A percentile compares a stretch with the other conserved stretches of the same genome.
These are phyloP conservation scores for Ramularia collo-cygni DNA, from an alignment of 2,329 filamentous ascomycete species.

Conservation along the genomic window DNA sequence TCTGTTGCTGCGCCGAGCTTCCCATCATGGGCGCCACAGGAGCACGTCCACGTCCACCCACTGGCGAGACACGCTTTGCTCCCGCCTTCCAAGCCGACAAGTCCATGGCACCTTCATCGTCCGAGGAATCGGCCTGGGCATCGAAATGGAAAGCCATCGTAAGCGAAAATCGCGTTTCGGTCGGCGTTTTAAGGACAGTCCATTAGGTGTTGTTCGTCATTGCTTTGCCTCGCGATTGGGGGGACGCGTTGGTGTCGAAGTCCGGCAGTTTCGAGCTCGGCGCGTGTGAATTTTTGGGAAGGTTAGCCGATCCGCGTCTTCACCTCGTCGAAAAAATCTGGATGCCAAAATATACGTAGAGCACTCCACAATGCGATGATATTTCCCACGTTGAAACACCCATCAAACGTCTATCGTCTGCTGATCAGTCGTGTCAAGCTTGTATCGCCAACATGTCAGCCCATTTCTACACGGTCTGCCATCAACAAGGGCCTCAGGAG, in stretches of 20 bases:
- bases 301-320: not conserved
- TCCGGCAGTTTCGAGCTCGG: conserved; percentile 1
- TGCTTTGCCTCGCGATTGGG: not conserved
- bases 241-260: conserved; percentile 1
- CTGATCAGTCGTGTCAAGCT: not conserved
- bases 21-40: conserved; percentile 20
- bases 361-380: conserved; percentile 6
- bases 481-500: conserved; percentile 60
- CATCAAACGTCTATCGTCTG: conserved; percentile 10
- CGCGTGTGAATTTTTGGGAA: conserved; percentile 7
- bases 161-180: not conserved
- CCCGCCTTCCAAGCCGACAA: conserved; percentile 24
- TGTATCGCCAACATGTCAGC: conserved; percentile 26
- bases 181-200: not conserved
- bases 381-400: conserved; percentile 7
- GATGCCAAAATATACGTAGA: not conserved
- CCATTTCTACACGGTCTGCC: conserved; percentile 58
- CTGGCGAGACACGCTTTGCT: conserved; percentile 6
- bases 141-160: conserved; percentile 24
- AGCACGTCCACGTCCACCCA: conserved; percentile 5
- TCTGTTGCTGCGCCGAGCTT: conserved; percentile 4
- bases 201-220: not conserved
- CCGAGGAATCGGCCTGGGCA: conserved; percentile 22
- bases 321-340: not conserved
- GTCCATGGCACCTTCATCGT: conserved; percentile 17